Evolutionary conservation across 768 basidiomycete genomes (phyloP).

Genomic region (Tricholoma saponaceum): DNA sequence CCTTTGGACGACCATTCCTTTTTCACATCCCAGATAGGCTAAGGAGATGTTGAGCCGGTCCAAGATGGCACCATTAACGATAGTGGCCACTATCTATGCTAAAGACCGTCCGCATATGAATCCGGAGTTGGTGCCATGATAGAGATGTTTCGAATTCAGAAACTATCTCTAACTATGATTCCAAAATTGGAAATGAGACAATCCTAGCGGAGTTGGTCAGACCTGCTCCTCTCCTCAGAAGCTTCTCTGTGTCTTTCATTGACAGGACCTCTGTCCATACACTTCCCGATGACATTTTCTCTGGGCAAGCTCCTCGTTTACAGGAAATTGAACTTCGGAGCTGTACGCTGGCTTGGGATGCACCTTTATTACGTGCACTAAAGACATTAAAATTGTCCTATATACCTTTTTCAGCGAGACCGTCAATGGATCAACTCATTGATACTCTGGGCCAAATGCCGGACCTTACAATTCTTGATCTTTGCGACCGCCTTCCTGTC

Average conservation of each 20-base stretch:
- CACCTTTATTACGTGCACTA: conserved; percentile 28
- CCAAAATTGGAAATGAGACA: too few relatives aligned
- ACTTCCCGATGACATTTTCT: conserved; percentile 24
- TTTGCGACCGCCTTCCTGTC: background rate
- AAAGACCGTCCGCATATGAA: background rate
- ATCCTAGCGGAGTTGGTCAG: background rate
- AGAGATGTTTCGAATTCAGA: background rate
- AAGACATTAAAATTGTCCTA: conserved; percentile 27
- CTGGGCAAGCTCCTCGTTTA: conserved; percentile 28
- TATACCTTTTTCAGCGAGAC: background rate
- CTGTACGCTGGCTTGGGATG: conserved; percentile 33
- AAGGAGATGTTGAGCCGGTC: conserved; percentile 6
- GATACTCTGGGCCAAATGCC: background rate
- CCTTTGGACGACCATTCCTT: conserved; percentile 2
- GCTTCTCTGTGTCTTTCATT: background rate
- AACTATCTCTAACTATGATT: background rate
- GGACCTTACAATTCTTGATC: background rate
- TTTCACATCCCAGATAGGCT: background rate
- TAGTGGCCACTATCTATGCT: background rate
- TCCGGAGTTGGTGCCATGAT: background rate
- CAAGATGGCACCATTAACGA: conserved; percentile 4
- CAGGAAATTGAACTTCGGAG: conserved; percentile 29
- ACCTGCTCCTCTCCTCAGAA: conserved; percentile 3
- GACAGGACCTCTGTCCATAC: conserved; percentile 1
- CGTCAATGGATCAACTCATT: background rate